Base-by-base conservation (phyloP, 169 alveolate species). In the Plasmodium gonderi region DNA sequence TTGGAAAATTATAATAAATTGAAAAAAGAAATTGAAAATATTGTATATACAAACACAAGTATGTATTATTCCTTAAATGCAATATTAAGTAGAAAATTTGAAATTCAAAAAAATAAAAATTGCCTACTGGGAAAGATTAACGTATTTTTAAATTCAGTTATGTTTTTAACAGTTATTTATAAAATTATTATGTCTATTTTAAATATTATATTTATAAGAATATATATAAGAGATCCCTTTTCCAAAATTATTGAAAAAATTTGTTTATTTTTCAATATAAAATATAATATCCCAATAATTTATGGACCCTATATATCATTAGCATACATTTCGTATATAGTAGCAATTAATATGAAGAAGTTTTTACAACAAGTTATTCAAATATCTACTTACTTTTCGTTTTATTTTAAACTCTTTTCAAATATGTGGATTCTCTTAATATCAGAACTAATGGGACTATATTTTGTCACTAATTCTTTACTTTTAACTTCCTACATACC, bases 251-350 rank as follows among this genome's bases (percentile, higher is more conserved):
- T 83, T 14, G 92, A 83, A 83, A 83, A 69, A 14, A 47, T 72
- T 2, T 83, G 92, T 38, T 69, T 83, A 83, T 83, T 83, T 83
- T 83, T 83, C 64, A 83, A 83, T 49, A 72, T 83, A 12, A 83
- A 72, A 83, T 68, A 83, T 83, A 83, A 83, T 49, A 40, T 72
- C n/a, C 80, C 92, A 20, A 83, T 83, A 44, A 83, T 83, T 31
- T 83, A 83, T 83, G 92, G 83, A 60, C 92, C 92, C 54, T 83
- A 83, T 72, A 83, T 83, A 45, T 83, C 92, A 12, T 83, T 83
- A 72, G 33, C 64, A 54, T 83, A 83, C 65, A 69, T 83, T 44
- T 83, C 92, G 14, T 83, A 83, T 60, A 83, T 83, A 17, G 92
- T 83, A 17, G 92, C 92, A 31, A 83, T 83, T 4, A 83, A 83